Base-by-base conservation (phyloP, 805 yeast species). In the Yamadazyma phyllophila region DNA sequence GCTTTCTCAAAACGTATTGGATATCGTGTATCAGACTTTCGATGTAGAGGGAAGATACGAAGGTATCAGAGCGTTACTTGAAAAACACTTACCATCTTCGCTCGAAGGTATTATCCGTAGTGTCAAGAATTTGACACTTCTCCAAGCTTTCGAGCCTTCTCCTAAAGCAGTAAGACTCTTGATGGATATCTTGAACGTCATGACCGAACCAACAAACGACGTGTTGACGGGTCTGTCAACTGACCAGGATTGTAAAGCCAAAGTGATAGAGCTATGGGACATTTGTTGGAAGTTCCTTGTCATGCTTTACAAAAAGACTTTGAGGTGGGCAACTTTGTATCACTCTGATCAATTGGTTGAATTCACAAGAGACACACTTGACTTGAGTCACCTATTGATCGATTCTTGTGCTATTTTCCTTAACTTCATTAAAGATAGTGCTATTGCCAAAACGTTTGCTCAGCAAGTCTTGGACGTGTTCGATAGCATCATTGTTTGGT, bases 281-380 rank as follows among this genome's bases (percentile, higher is more conserved):
- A 52, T 65, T 6, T 73, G 82, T 33, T 92, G 99, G 98, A 56
- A 58, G 11, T 85, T 88, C 50, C 64, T 92, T 46, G 78, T 79
- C 37, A 75, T 82, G 72, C 78, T 88, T 2, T 88, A 86, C 53
- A 69, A 71, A 35, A 76, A 78, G 45, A 88, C 95, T 1, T 66
- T 86, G 11, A 61, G 62, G 2, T 92, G 99, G 99, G 89, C 97
- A 0, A 64, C 74, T 1, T 64, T 67, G 31, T 83, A 81, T 54
- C 77, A 78, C 26, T 69, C 77, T 15, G 69, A 73, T 0, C 77
- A 76, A 41, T 69, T 88, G 54, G 77, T 83, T 36, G 96, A 90
- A 46, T 91, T 89, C 54, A 87, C 97, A 2, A 78, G 96, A 60
- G 96, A 89, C 58, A 83, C 88, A 0, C 71, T 92, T 41, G 97